Evolutionary conservation across 1,284 basidiomycete genomes (phyloP).

Genomic region (Apiotrichum montevideense): DNA sequence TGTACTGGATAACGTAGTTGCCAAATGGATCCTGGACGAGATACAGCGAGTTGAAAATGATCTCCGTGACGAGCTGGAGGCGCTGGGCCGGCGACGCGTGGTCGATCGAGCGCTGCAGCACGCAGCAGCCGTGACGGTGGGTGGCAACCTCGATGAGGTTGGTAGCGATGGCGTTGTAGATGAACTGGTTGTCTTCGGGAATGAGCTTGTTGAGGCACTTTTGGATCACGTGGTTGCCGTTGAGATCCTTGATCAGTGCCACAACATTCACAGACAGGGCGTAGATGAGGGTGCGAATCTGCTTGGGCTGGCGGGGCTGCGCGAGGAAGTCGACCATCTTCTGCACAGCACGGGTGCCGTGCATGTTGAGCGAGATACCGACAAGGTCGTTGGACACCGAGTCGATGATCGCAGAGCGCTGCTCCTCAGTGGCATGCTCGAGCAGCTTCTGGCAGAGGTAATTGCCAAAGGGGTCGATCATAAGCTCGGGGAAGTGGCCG

Average conservation of each 20-base stretch:
- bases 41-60: conserved; percentile 95
- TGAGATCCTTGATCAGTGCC: conserved; percentile 98
- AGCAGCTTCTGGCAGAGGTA: conserved; percentile 98
- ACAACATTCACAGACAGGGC: conserved; percentile 97
- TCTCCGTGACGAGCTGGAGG: conserved; percentile 95
- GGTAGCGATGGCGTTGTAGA: conserved; percentile 97
- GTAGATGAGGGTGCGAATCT: conserved; percentile 96
- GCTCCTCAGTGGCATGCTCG: conserved; percentile 96
- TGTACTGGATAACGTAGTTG: conserved; percentile 62
- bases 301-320: conserved; percentile 74
- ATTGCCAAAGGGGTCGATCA: conserved; percentile 99
- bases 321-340: conserved; percentile 99
- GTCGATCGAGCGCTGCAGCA: conserved; percentile 96
- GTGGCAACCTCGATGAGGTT: conserved; percentile 99
- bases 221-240: conserved; percentile 98
- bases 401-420: conserved; percentile 94
- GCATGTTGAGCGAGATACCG: conserved; percentile 99
- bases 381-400: conserved; percentile 95
- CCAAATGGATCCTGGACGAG: conserved; percentile 98
- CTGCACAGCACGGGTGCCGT: conserved; percentile 97
- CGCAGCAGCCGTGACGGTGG: conserved; percentile 98
- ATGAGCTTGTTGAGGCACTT: conserved; percentile 98
- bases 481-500: conserved; percentile 93
- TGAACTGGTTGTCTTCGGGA: conserved; percentile 99
- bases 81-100: conserved; percentile 84